These are phyloP conservation scores for Beauveria asiatica DNA, from an alignment of 2,329 filamentous ascomycete genomes.

Conservation along the genomic window DNA sequence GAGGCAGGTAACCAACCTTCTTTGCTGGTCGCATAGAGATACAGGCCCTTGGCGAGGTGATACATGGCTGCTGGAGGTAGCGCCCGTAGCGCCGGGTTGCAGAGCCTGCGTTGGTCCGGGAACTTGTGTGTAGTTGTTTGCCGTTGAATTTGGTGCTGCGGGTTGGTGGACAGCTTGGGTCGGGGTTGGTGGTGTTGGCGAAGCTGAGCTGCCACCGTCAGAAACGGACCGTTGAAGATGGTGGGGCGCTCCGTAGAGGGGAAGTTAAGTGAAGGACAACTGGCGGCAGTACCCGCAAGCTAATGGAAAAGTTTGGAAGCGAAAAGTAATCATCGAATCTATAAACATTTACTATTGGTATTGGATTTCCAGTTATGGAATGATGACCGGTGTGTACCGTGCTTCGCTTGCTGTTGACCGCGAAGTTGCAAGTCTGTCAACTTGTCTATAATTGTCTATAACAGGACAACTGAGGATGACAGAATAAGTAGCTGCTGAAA, in stretches of 20 bases:
- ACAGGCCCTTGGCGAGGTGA: slow-evolving; percentile 89
- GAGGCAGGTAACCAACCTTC: slow-evolving; percentile 63
- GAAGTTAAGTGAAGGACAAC: no score
- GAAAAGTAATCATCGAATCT: no score
- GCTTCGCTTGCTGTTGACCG: no score
- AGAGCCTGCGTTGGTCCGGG: neutral
- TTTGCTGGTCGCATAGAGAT: slow-evolving; percentile 93
- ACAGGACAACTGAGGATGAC: no score
- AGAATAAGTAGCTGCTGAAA: no score
- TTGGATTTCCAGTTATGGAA: no score
- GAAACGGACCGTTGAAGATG: neutral
- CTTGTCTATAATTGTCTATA: no score
- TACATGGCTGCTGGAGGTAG: slow-evolving; percentile 54
- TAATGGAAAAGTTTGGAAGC: no score
- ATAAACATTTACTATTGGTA: no score
- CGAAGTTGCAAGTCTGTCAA: no score
- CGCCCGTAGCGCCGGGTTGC: neutral
- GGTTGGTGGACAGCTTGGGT: neutral
- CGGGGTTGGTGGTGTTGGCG: neutral
- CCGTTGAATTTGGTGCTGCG: neutral
- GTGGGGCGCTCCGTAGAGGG: neutral
- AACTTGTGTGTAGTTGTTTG: neutral
- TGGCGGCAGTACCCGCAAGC: no score
- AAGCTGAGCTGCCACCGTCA: neutral
- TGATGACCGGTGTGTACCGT: no score